These are phyloP conservation scores for Hanseniaspora sp. DNA, from an alignment of 1,139 yeast species.

Conservation along the genomic window DNA sequence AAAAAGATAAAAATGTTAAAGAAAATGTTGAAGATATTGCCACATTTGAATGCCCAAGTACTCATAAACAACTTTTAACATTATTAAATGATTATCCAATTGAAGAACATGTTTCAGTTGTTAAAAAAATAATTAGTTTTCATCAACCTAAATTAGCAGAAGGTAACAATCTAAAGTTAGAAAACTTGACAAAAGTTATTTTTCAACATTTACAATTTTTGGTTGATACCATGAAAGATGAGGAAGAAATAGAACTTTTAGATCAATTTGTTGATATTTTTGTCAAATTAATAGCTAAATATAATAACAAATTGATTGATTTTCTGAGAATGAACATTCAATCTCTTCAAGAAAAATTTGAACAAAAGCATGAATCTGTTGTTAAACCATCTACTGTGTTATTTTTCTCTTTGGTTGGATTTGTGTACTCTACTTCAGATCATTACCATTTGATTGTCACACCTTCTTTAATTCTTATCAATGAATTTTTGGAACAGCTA, in stretches of 20 bases:
- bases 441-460: conserved; percentile 86
- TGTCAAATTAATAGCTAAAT: conserved; percentile 46
- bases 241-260: conserved; percentile 41
- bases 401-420: conserved; percentile 60
- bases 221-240: conserved; percentile 31
- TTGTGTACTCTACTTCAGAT: conserved; percentile 84
- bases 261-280: conserved; percentile 8
- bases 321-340: conserved; percentile 40
- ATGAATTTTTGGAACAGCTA: conserved; percentile 52
- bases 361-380: conserved; percentile 21
- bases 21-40: conserved; percentile 15
- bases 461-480: conserved; percentile 64
- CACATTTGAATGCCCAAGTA: conserved; percentile 44
- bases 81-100: conserved; percentile 34
- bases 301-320: conserved; percentile 52
- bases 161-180: conserved; percentile 72
- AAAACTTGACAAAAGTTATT: conserved; percentile 51
- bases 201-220: conserved; percentile 51
- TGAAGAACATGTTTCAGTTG: conserved; percentile 38
- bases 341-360: conserved; percentile 42
- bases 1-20: conserved; percentile 17
- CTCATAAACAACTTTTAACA: conserved; percentile 41
- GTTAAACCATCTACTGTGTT: conserved; percentile 42
- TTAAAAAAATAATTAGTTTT: conserved; percentile 46
- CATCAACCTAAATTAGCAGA: conserved; percentile 69